Evolutionary conservation across 2,329 filamentous ascomycete species (phyloP).

Genomic region (Alternaria triticimaculans): DNA sequence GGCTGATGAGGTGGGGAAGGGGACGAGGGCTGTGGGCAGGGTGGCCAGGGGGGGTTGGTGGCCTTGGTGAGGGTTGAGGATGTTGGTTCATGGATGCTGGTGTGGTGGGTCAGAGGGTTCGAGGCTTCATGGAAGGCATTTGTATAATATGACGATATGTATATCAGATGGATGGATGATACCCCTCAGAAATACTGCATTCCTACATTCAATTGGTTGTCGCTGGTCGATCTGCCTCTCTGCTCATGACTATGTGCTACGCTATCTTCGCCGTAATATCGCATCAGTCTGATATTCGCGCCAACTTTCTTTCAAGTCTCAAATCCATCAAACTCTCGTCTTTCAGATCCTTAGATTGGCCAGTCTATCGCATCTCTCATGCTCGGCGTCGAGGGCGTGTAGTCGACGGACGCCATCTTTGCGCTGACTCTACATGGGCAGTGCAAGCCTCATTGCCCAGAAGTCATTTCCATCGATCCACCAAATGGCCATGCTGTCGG

Average conservation of each 20-base stretch:
- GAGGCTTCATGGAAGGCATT: not conserved
- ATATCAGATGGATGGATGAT: conserved; percentile 3
- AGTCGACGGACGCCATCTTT: not conserved
- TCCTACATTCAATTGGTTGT: not conserved
- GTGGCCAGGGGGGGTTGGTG: conserved; percentile 32
- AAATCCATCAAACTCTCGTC: not conserved
- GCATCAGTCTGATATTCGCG: not conserved
- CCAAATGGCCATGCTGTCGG: not conserved
- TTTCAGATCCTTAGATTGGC: not conserved
- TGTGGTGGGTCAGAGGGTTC: not conserved
- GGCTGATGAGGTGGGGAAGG: conserved; percentile 18
- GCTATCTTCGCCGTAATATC: not conserved
- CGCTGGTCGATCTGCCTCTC: not conserved
- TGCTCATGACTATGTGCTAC: not conserved
- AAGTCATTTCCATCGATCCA: not conserved
- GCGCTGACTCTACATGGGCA: not conserved
- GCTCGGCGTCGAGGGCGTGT: not conserved
- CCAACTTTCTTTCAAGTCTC: not conserved
- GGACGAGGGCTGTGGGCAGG: conserved; percentile 16
- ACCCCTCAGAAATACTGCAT: not conserved
- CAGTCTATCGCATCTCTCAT: not conserved
- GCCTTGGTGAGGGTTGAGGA: conserved; percentile 26
- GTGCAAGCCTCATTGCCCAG: not conserved
- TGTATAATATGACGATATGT: not conserved
- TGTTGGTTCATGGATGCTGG: not conserved